These are phyloP conservation scores for Avena insularis DNA, from an alignment of 176 grass and related monocot genomes.

Conservation along the genomic window DNA sequence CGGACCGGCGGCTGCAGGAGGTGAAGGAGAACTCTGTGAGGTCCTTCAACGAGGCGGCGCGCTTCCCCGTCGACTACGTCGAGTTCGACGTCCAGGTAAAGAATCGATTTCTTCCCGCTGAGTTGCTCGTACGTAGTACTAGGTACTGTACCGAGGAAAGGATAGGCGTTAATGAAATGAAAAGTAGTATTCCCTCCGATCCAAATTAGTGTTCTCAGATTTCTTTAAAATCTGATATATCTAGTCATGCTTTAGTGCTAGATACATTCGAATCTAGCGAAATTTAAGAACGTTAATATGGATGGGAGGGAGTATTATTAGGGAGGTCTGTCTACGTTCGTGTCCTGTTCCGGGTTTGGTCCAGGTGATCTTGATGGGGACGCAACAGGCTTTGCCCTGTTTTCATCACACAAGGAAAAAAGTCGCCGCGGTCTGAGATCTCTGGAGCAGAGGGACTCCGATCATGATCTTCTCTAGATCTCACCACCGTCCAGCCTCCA, in stretches of 20 bases:
- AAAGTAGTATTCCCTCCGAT: too few species aligned
- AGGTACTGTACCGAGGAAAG: not conserved
- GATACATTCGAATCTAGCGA: too few species aligned
- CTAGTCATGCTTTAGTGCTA: too few species aligned
- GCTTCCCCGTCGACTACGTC: conserved; percentile 81
- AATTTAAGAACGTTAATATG: too few species aligned
- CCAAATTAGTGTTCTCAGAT: too few species aligned
- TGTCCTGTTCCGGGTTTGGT: not conserved
- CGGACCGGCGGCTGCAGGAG: conserved; percentile 72
- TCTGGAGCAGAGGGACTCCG: not conserved
- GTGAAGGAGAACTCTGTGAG: conserved; percentile 86
- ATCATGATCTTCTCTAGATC: too few species aligned
- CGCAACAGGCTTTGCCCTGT: not conserved
- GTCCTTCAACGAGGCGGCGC: conserved; percentile 89
- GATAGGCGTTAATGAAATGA: not conserved
- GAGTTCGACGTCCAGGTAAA: conserved; percentile 96
- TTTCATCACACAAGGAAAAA: too few species aligned
- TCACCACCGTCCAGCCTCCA: too few species aligned
- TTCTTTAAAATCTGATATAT: too few species aligned
- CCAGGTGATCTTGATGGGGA: not conserved
- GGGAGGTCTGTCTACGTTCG: too few species aligned
- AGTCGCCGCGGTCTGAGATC: not conserved
- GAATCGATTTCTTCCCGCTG: too few species aligned
- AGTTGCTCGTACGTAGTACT: not conserved
- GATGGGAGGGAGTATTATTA: too few species aligned